Percentiles rank a stretch among this genome's conserved stretches.
phyloP scores from a whole-genome alignment of 1,284 basidiomycete genomes.

The Malassezia arunalokei region DNA sequence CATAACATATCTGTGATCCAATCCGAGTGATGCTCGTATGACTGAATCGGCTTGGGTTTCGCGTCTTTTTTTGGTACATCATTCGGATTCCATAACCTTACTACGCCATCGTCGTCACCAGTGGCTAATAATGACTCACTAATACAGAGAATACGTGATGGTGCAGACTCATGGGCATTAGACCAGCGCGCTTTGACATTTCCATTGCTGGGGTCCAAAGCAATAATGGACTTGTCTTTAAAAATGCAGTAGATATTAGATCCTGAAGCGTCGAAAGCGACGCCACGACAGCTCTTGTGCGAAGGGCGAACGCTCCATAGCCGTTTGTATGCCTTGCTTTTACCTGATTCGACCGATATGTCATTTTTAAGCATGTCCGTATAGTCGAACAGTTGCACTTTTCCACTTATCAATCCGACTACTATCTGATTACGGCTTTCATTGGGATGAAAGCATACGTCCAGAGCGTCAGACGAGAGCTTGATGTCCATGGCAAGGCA shows the following conservation, averaged over 20 bases:
- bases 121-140: conserved; percentile 63
- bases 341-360: neutral
- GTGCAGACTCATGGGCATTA: conserved; percentile 59
- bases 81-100: conserved; percentile 85
- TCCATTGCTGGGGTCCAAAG: conserved; percentile 51
- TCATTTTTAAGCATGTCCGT: conserved; percentile 1
- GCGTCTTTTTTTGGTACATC: conserved; percentile 39
- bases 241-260: conserved; percentile 59
- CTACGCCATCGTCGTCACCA: conserved; percentile 84
- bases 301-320: conserved; percentile 25
- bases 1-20: conserved; percentile 89
- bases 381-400: conserved; percentile 67
- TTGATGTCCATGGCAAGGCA: conserved; percentile 33
- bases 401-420: conserved; percentile 66
- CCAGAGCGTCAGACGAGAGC: conserved; percentile 64
- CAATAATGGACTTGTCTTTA: conserved; percentile 64
- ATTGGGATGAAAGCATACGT: conserved; percentile 71
- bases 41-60: conserved; percentile 48
- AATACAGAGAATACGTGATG: conserved; percentile 59
- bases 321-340: conserved; percentile 7
- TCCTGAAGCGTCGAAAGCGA: conserved; percentile 20
- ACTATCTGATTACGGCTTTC: conserved; percentile 55
- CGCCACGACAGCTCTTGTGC: conserved; percentile 33
- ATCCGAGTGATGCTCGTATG: conserved; percentile 79
- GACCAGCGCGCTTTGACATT: conserved; percentile 55